Conservation (phyloP, 2,329 filamentous ascomycete species). For the Bipolaris bicolor region DNA sequence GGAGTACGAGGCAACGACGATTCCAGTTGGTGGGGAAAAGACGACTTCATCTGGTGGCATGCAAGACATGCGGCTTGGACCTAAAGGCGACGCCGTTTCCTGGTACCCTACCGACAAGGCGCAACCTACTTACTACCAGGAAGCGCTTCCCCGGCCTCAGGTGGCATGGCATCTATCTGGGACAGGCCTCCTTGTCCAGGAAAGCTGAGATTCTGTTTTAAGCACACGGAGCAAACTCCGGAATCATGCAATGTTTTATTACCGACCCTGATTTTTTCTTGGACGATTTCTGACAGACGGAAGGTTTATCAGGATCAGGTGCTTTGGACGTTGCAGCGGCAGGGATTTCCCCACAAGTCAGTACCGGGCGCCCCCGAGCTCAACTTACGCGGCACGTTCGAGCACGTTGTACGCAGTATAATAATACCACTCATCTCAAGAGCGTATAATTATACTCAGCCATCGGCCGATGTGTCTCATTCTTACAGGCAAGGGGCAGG, state of each 20-base stretch:
- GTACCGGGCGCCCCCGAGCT: conserved; percentile 1
- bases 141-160: conserved; percentile 1
- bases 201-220: neutral
- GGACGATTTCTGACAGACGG: neutral
- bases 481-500: neutral
- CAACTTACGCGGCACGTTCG: conserved; percentile 1
- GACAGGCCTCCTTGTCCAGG: neutral
- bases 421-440: neutral
- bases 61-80: conserved; percentile 1
- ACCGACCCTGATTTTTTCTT: conserved; percentile 4
- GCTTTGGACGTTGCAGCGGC: conserved; percentile 10
- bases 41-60: neutral
- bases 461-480: conserved; percentile 1
- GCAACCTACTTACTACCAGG: conserved; percentile 1
- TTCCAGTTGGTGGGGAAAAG: conserved; percentile 1
- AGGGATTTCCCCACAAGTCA: conserved; percentile 3
- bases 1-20: neutral
- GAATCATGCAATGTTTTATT: conserved; percentile 7
- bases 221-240: neutral
- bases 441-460: neutral
- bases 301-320: conserved; percentile 5
- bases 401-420: neutral
- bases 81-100: neutral
- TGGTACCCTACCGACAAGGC: conserved; percentile 10
- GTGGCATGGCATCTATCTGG: neutral